A percentile compares a stretch with the other conserved stretches of the same genome.
phyloP scores from a whole-genome alignment of 352 stramenopile genomes.

The Globisporangium lucens region DNA sequence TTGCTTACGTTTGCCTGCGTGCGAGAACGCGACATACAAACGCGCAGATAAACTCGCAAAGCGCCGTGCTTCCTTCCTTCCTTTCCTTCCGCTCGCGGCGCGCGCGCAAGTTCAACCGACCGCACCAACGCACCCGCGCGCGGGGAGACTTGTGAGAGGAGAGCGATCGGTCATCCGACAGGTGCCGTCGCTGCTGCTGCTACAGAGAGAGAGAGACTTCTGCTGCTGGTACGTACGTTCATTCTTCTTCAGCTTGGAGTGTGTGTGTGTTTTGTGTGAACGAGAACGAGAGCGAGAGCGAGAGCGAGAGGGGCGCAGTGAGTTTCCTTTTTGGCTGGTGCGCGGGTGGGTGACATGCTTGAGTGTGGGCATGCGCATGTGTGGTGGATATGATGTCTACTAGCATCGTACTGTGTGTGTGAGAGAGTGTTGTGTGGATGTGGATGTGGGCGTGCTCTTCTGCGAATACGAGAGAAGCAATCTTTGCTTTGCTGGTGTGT shows the following conservation, averaged over 20 bases:
- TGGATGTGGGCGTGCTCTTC: background rate
- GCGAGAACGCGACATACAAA: constrained; percentile 14
- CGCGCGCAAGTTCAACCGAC: constrained; percentile 10
- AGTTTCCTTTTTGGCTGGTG: background rate
- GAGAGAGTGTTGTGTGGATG: background rate
- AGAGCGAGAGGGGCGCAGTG: background rate
- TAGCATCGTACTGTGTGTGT: background rate
- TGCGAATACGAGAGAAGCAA: constrained; percentile 5
- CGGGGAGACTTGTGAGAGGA: background rate
- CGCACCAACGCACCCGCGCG: background rate
- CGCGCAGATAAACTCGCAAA: constrained; percentile 10
- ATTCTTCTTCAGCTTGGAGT: background rate
- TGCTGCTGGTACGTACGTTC: background rate
- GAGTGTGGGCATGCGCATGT: background rate
- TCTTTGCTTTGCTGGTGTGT: background rate
- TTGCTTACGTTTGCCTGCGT: background rate
- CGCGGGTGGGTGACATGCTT: background rate
- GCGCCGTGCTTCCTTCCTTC: constrained; percentile 3
- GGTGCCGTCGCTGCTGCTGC: background rate
- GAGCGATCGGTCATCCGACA: background rate
- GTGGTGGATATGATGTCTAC: background rate
- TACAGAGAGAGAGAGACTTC: background rate
- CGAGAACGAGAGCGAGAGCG: background rate
- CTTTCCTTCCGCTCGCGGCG: constrained; percentile 5
- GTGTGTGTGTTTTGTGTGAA: background rate